These are phyloP conservation scores for Zygosaccharomyces siamensis DNA, from an alignment of 805 yeast species.

Conservation along the genomic window DNA sequence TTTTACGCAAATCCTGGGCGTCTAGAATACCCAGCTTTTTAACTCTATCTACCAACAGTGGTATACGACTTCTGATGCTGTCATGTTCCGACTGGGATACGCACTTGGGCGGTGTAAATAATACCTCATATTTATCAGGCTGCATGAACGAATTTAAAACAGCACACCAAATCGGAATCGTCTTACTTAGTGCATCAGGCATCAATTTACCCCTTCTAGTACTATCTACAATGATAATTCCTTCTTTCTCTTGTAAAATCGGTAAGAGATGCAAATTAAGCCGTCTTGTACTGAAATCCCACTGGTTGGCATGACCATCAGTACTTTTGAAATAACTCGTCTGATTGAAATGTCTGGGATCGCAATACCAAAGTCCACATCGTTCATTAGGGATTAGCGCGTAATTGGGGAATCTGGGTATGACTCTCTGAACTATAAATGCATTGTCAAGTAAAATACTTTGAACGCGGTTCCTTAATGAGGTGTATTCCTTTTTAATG, in stretches of 20 bases:
- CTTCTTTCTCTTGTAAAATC: slow-evolving; percentile 39
- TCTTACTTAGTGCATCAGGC: slow-evolving; percentile 84
- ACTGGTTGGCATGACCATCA: slow-evolving; percentile 80
- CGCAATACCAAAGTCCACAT: slow-evolving; percentile 83
- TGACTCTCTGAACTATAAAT: slow-evolving; percentile 40
- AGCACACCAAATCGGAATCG: slow-evolving; percentile 90
- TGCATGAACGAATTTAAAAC: slow-evolving; percentile 54
- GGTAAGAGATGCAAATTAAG: slow-evolving; percentile 68
- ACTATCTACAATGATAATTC: slow-evolving; percentile 69
- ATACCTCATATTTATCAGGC: slow-evolving; percentile 25
- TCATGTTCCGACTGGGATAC: slow-evolving; percentile 55
- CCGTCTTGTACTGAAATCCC: slow-evolving; percentile 73
- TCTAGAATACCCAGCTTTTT: slow-evolving; percentile 39
- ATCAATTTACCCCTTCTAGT: slow-evolving; percentile 79
- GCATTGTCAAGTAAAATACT: slow-evolving; percentile 63
- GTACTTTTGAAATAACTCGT: slow-evolving; percentile 82
- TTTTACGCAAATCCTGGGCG: slow-evolving; percentile 28
- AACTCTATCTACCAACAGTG: slow-evolving; percentile 45
- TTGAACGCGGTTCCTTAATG: slow-evolving; percentile 56
- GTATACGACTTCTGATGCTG: slow-evolving; percentile 46
- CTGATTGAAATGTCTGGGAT: slow-evolving; percentile 39
- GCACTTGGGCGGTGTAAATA: slow-evolving; percentile 47
- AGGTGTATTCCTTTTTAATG: slow-evolving; percentile 47
- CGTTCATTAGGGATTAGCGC: slow-evolving; percentile 72
- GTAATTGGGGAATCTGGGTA: slow-evolving; percentile 36